A percentile compares a stretch with the other conserved stretches of the same genome.
phyloP scores from a whole-genome alignment of 83 land plant species.

The Picea abies region DNA sequence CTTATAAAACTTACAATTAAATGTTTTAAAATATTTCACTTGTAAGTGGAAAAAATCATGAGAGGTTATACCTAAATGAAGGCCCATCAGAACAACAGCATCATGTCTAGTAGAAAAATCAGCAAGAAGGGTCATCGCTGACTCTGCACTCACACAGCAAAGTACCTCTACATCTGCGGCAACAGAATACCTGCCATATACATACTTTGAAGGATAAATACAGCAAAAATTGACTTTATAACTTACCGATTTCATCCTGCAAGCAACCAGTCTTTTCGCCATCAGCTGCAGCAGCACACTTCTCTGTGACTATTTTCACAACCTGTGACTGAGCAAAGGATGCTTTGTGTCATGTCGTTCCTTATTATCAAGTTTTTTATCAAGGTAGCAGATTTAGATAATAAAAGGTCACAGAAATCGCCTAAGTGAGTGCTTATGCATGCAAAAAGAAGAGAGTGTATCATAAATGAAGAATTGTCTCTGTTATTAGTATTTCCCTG shows the following conservation, averaged over 20 bases:
- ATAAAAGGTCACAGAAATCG: not conserved
- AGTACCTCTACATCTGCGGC: not conserved
- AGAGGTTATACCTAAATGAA: slow-evolving; percentile 25
- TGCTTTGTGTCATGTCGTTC: too few relatives aligned
- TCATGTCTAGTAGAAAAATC: slow-evolving; percentile 31
- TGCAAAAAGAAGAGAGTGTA: not conserved
- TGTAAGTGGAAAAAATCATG: not conserved
- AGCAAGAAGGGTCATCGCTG: slow-evolving; percentile 26
- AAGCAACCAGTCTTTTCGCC: slow-evolving; percentile 5
- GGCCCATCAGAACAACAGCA: slow-evolving; percentile 21
- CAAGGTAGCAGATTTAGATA: not conserved
- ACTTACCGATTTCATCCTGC: slow-evolving; percentile 13
- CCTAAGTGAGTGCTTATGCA: not conserved
- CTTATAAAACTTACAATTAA: not conserved
- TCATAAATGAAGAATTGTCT: not conserved
- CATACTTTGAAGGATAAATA: not conserved
- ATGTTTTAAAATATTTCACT: not conserved
- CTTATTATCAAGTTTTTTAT: too few relatives aligned
- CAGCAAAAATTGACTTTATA: not conserved
- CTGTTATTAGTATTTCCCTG: not conserved
- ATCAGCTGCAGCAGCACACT: slow-evolving; percentile 4
- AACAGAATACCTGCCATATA: not conserved
- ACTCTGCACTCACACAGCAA: slow-evolving; percentile 15
- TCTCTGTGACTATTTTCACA: not conserved
- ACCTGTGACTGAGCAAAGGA: slow-evolving; percentile 9